Evolutionary conservation across 2,329 filamentous ascomycete genomes (phyloP).

Genomic region (Catunica adiposa): DNA sequence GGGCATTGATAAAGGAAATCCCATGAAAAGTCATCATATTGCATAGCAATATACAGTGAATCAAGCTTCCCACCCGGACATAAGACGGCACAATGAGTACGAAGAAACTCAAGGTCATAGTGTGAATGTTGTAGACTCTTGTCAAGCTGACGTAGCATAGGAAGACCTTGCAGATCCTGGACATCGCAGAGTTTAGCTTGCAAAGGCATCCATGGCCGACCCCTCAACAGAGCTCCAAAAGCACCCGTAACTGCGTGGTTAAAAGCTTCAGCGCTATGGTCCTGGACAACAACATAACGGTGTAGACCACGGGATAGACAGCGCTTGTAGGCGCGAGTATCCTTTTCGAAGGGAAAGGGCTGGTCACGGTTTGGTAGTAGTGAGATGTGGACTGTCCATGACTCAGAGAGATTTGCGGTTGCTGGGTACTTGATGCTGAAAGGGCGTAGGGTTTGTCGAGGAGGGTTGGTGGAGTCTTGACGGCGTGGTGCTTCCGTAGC

Average conservation of each 20-base stretch:
- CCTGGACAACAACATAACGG: slow-evolving; percentile 37
- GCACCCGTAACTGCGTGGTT: slow-evolving; percentile 30
- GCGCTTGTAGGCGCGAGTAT: slow-evolving; percentile 43
- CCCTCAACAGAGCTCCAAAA: slow-evolving; percentile 33
- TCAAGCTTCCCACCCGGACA: slow-evolving; percentile 38
- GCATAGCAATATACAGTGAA: slow-evolving; percentile 43
- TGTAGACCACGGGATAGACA: slow-evolving; percentile 44
- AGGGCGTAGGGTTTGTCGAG: slow-evolving; percentile 14
- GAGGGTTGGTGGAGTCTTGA: slow-evolving; percentile 9
- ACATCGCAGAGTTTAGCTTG: slow-evolving; percentile 42
- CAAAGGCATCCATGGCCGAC: slow-evolving; percentile 39
- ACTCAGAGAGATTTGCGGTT: slow-evolving; percentile 19
- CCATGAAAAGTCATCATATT: slow-evolving; percentile 38
- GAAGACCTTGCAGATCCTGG: slow-evolving; percentile 35
- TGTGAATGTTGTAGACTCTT: slow-evolving; percentile 24
- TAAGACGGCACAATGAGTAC: slow-evolving; percentile 37
- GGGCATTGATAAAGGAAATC: slow-evolving; percentile 32
- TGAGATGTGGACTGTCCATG: slow-evolving; percentile 45
- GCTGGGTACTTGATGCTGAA: slow-evolving; percentile 11
- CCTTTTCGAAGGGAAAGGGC: slow-evolving; percentile 45
- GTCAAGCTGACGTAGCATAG: slow-evolving; percentile 41
- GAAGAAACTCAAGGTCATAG: slow-evolving; percentile 36
- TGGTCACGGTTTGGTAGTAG: slow-evolving; percentile 36
- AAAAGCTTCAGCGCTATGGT: slow-evolving; percentile 33
- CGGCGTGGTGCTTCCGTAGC: slow-evolving; percentile 12